phyloP scores from a whole-genome alignment of 495 filamentous ascomycete species.

The Halenospora varia region DNA sequence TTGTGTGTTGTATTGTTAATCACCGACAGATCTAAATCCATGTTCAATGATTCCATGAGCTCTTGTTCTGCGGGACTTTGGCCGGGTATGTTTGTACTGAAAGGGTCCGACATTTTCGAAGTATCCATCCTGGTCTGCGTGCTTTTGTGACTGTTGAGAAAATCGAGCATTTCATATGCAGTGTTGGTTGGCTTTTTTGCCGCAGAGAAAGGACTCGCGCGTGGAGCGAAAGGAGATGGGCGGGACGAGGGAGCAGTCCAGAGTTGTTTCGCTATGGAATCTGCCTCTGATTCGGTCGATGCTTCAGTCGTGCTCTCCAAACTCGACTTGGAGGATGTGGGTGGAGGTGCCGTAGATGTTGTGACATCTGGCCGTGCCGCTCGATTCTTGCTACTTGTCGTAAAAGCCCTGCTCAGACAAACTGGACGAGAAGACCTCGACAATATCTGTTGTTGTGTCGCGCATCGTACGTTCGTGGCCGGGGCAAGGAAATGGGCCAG shows the following conservation, averaged over 20 bases:
- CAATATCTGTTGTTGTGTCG: slow-evolving; percentile 7
- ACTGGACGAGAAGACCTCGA: neutral
- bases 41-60: neutral
- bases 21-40: neutral
- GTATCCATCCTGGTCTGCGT: neutral
- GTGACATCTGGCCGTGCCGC: slow-evolving; percentile 3
- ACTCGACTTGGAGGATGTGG: neutral
- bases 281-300: neutral
- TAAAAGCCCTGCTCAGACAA: slow-evolving; percentile 23
- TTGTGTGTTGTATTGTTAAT: slow-evolving; percentile 5
- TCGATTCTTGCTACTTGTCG: slow-evolving; percentile 1
- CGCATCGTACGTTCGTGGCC: slow-evolving; percentile 13
- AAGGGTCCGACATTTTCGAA: neutral
- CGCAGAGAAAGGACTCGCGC: neutral
- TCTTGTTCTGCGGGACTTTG: neutral
- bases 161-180: neutral
- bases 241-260: neutral
- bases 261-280: neutral
- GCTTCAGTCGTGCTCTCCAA: neutral
- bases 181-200: slow-evolving; percentile 1
- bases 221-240: neutral
- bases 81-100: neutral
- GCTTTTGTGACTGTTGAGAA: neutral
- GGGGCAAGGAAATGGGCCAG: slow-evolving; percentile 27
- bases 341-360: neutral